Evolutionary conservation across 1,139 yeast species (phyloP).

Genomic region (Protomyces arabidopsidicola): DNA sequence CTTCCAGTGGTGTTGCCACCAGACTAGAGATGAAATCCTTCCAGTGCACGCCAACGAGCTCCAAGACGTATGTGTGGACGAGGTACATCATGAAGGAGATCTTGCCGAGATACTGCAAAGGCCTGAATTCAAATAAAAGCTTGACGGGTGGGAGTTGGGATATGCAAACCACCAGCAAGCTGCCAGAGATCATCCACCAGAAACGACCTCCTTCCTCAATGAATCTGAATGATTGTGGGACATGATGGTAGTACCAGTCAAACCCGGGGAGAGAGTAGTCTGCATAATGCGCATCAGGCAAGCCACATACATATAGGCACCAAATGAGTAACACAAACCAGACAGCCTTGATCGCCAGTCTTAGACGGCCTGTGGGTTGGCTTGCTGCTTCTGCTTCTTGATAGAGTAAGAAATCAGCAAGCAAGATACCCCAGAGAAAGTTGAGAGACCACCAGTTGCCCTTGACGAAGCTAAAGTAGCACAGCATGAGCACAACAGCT

Average conservation of each 20-base stretch:
- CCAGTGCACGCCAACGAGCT: not conserved
- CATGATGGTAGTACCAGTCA: not conserved
- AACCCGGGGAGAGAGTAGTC: slow-evolving; percentile 7
- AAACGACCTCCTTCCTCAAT: slow-evolving; percentile 19
- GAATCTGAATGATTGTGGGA: not conserved
- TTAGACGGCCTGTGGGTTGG: not conserved
- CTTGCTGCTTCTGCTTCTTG: not conserved
- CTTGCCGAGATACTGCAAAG: slow-evolving; percentile 17
- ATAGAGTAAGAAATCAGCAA: slow-evolving; percentile 6
- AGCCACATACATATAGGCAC: slow-evolving; percentile 18
- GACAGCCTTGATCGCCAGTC: not conserved
- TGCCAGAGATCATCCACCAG: slow-evolving; percentile 24
- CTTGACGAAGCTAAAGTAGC: not conserved
- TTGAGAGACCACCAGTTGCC: slow-evolving; percentile 23
- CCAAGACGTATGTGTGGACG: slow-evolving; percentile 6
- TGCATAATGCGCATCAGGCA: slow-evolving; percentile 15
- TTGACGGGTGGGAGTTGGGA: slow-evolving; percentile 2
- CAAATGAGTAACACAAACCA: slow-evolving; percentile 7
- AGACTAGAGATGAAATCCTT: not conserved
- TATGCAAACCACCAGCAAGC: slow-evolving; percentile 2
- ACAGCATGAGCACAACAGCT: not conserved
- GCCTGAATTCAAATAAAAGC: not conserved
- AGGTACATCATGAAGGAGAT: slow-evolving; percentile 23
- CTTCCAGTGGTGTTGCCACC: not conserved
- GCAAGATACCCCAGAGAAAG: slow-evolving; percentile 13